Evolutionary conservation across 352 stramenopile genomes (phyloP), one percentile per base, ranked within the genome.

Genomic region (Globisporangium takayamanum): DNA sequence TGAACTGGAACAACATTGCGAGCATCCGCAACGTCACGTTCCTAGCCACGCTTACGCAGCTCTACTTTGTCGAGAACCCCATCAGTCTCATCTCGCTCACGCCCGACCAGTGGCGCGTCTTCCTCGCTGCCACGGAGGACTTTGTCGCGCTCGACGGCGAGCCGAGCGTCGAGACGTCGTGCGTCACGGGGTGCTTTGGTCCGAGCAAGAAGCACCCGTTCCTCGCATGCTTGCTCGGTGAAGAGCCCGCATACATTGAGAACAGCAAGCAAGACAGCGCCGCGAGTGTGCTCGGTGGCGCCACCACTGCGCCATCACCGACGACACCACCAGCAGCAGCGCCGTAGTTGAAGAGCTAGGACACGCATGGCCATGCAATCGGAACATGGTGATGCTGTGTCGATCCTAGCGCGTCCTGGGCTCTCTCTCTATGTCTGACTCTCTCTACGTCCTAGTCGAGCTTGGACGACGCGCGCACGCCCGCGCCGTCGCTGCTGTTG

Each of bases 181-280:
- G 54, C 45, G 54, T 60, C n/a, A 60, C 54, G 42, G 54, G 54
- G 16, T 53, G 46, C 54, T 60, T 60, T 52, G 54, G 54, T 18
- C 42, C 54, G 5, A 51, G 12, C 2, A 45, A 39, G 30, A 60
- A 60, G 45, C 18, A 60, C 54, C 41, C 30, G 42, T 60, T 60
- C 26, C 54, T 60, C 28, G 54, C 54, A 15, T 60, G 54, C 41
- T 28, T 60, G 41, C 30, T 60, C 22, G 54, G 54, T 42, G 45
- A 53, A 37, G 33, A 39, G 33, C 33, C 33, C 6, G 33, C 33
- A 6, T 39, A 39, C 33, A 39, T 39, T 39, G 33, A 39, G 33
- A 8, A 39, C 33, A 39, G 33, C 33, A 39, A 39, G 33, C 33
- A 39, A 39, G 33, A 39, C 33, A 39, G 33, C 33, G 33, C 33